Percentiles rank a stretch among this genome's conserved stretches.
Conservation (phyloP, 1,139 yeast species). For the Petasospora rhodanensis region DNA sequence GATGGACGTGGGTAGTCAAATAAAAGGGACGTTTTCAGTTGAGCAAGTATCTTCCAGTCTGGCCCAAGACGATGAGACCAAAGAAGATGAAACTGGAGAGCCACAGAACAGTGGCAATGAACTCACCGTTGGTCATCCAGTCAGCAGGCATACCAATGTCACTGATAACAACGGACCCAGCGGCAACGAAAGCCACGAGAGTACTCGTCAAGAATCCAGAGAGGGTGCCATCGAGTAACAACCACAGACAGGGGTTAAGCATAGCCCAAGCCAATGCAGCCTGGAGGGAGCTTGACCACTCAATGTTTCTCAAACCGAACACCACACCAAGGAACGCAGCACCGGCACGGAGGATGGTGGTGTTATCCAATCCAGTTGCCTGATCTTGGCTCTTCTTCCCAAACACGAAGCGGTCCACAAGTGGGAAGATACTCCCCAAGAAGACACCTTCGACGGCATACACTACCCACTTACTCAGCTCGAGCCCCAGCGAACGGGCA, state of each 20-base stretch:
- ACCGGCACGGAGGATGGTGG: slow-evolving; percentile 51
- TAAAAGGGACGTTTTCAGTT: slow-evolving; percentile 1
- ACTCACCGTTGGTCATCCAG: slow-evolving; percentile 14
- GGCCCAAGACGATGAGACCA: slow-evolving; percentile 66
- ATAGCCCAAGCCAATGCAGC: slow-evolving; percentile 73
- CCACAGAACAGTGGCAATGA: slow-evolving; percentile 35
- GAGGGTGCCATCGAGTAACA: slow-evolving; percentile 68
- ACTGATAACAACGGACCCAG: slow-evolving; percentile 7
- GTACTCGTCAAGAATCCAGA: slow-evolving; percentile 20
- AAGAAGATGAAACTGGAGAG: slow-evolving; percentile 59
- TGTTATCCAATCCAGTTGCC: slow-evolving; percentile 28
- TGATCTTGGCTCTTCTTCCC: slow-evolving; percentile 18
- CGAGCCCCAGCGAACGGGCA: slow-evolving; percentile 1
- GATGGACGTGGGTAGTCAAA: too few relatives aligned
- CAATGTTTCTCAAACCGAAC: slow-evolving; percentile 75
- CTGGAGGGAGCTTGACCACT: slow-evolving; percentile 75
- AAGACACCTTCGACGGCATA: slow-evolving; percentile 55
- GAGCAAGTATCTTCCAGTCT: slow-evolving; percentile 48
- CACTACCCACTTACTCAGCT: slow-evolving; percentile 2
- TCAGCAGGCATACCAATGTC: slow-evolving; percentile 14
- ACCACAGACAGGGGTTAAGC: slow-evolving; percentile 78
- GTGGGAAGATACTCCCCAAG: slow-evolving; percentile 60
- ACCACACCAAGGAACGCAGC: slow-evolving; percentile 81
- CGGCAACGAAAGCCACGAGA: slow-evolving; percentile 11
- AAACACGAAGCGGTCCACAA: slow-evolving; percentile 38